Conservation (phyloP, 2,329 filamentous ascomycete genomes). For the Talaromyces sp. region DNA sequence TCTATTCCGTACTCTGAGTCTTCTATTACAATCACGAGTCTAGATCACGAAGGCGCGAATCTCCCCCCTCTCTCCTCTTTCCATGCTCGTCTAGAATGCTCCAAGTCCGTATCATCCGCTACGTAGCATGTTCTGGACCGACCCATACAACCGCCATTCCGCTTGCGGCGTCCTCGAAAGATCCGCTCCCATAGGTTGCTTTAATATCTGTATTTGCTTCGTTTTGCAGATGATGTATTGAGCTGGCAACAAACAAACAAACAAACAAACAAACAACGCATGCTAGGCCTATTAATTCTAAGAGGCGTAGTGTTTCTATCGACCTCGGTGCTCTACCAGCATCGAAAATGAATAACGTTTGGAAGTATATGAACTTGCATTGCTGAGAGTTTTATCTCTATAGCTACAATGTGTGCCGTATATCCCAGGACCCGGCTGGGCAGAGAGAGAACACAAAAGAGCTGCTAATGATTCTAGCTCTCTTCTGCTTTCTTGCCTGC, state of each 20-base stretch:
- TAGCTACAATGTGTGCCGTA: background rate
- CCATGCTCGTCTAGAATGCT: background rate
- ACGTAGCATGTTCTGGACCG: slow-evolving; percentile 4
- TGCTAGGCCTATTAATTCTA: background rate
- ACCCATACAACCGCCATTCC: background rate
- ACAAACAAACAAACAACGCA: background rate
- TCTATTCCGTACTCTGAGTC: background rate
- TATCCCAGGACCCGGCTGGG: background rate
- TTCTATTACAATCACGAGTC: background rate
- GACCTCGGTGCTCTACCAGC: background rate
- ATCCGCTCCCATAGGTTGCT: background rate
- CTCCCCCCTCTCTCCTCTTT: background rate
- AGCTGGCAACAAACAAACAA: background rate
- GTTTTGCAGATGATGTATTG: background rate
- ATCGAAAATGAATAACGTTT: background rate
- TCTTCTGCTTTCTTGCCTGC: slow-evolving; percentile 5
- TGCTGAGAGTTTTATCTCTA: background rate
- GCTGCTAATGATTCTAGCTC: background rate
- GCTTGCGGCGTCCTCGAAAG: background rate
- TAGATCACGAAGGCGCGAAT: background rate
- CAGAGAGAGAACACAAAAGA: background rate
- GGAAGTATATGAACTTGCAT: background rate
- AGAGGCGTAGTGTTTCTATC: background rate
- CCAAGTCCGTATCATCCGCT: slow-evolving; percentile 1
- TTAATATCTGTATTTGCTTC: background rate